Base-by-base conservation (phyloP, 2,329 filamentous ascomycete genomes). In the Stenocarpella maydis region DNA sequence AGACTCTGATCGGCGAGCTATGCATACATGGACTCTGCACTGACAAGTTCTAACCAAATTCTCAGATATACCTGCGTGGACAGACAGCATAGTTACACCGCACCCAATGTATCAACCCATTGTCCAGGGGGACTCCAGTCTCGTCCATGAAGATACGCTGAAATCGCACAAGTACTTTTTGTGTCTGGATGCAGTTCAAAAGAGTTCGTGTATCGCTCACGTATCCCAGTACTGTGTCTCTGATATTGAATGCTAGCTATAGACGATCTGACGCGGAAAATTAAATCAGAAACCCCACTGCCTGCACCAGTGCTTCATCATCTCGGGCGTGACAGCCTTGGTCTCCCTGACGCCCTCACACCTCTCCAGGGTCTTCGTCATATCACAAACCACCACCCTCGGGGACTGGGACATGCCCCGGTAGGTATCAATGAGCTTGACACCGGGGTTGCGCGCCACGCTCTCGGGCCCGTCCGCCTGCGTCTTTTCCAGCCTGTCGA, bases 401-500 rank as follows among this genome's bases (percentile, higher is more conserved):
- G 55, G 26, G 0, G 15, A 54, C 49, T 37, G 37, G 15, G 69
- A 43, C 74, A 81, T 75, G 8, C 73, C 78, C 54, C 76, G 75
- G 71, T 84, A 87, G 50, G 83, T 82, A 41, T 84, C 83, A 1
- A 87, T 73, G 47, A 87, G 75, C 76, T 87, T 87, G 45, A 86
- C 72, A 24, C 81, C 84, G 0, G 84, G 83, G 71, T 85, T 86
- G 41, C 75, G 75, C 1, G 78, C 77, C 1, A 84, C 69, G 12
- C 31, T 63, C 43, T 79, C 76, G 2, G 77, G 74, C 17, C 75
- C 77, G 4, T 76, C 76, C 10, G 76, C 75, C 1, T 76, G 77
- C 54, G 81, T 83, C 66, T 78, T 69, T 67, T 83, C 80, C 17
- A 86, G 75, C 14, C 76, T 74, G 9, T 75, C 60, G 4, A 86